These are phyloP conservation scores for Neohortaea acidophila DNA, from an alignment of 495 filamentous ascomycete species.

Conservation along the genomic window DNA sequence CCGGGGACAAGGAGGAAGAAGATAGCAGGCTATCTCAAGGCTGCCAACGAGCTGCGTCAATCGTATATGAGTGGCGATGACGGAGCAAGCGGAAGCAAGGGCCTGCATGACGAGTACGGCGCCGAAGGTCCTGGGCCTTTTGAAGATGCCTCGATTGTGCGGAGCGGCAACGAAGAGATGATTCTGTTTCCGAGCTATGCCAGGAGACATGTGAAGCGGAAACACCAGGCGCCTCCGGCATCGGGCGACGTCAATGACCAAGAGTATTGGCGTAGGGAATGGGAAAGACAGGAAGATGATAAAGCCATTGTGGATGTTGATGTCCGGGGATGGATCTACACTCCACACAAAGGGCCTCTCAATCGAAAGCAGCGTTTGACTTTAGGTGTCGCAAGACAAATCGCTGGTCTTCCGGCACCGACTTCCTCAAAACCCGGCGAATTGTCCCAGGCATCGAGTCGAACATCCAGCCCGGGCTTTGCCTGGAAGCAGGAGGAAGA, in stretches of 20 bases:
- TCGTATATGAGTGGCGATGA: constrained; percentile 44
- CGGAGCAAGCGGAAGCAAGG: constrained; percentile 33
- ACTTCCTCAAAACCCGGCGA: constrained; percentile 21
- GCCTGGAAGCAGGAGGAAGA: constrained; percentile 39
- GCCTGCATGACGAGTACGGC: constrained; percentile 32
- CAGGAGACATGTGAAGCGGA: constrained; percentile 43
- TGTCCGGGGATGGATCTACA: constrained; percentile 86
- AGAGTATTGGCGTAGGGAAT: constrained; percentile 54
- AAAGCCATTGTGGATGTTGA: constrained; percentile 83
- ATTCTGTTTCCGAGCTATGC: constrained; percentile 88
- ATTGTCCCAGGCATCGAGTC: constrained; percentile 19
- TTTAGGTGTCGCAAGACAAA: constrained; percentile 62
- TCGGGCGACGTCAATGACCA: constrained; percentile 2
- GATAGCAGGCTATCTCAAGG: constrained; percentile 70
- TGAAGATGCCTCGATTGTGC: constrained; percentile 63
- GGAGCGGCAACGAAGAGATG: constrained; percentile 77
- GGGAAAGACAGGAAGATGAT: constrained; percentile 56
- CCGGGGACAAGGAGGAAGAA: constrained; percentile 59
- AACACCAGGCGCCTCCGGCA: constrained; percentile 13
- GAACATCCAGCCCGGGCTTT: constrained; percentile 16
- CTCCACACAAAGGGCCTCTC: constrained; percentile 73
- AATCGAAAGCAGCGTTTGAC: constrained; percentile 72
- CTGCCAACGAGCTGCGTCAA: constrained; percentile 82
- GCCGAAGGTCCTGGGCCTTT: constrained; percentile 45
- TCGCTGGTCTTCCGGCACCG: constrained; percentile 72